These are phyloP conservation scores for Metschnikowia cubensis DNA, from an alignment of 805 yeast species.

Conservation along the genomic window DNA sequence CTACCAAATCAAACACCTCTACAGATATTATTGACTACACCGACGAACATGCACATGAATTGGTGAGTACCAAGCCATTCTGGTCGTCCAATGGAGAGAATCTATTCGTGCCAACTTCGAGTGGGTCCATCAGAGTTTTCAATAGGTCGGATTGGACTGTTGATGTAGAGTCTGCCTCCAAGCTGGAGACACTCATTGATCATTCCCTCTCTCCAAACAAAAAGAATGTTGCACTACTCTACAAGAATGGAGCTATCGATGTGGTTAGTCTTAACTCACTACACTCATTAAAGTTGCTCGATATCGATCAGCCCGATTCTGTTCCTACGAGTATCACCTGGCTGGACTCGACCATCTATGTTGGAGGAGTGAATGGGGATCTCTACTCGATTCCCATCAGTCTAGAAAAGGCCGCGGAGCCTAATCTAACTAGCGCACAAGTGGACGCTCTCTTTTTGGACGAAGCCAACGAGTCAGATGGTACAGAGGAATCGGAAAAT, in stretches of 20 bases:
- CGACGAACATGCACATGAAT: constrained; percentile 42
- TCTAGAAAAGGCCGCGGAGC: constrained; percentile 3
- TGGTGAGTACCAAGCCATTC: constrained; percentile 50
- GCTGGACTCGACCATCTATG: constrained; percentile 26
- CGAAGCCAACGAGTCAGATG: constrained; percentile 16
- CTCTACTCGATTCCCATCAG: constrained; percentile 18
- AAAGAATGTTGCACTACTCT: constrained; percentile 54
- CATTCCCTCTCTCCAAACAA: constrained; percentile 62
- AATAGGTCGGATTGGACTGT: constrained; percentile 37
- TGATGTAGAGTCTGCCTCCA: background rate
- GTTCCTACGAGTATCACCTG: constrained; percentile 28
- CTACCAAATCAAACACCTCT: constrained; percentile 31
- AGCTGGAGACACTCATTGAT: constrained; percentile 30
- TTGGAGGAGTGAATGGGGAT: constrained; percentile 45
- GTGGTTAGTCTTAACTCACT: constrained; percentile 50
- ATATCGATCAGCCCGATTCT: constrained; percentile 24
- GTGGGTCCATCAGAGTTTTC: constrained; percentile 45
- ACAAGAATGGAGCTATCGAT: constrained; percentile 45
- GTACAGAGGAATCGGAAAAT: constrained; percentile 19
- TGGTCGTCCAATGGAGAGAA: constrained; percentile 72
- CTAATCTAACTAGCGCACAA: constrained; percentile 4
- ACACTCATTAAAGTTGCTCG: constrained; percentile 25
- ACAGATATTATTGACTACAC: constrained; percentile 34
- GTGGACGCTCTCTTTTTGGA: constrained; percentile 17
- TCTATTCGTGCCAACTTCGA: constrained; percentile 63